These are phyloP conservation scores for Chaetoceros tenuissimus DNA, from an alignment of 108 stramenopile genomes.

Conservation along the genomic window DNA sequence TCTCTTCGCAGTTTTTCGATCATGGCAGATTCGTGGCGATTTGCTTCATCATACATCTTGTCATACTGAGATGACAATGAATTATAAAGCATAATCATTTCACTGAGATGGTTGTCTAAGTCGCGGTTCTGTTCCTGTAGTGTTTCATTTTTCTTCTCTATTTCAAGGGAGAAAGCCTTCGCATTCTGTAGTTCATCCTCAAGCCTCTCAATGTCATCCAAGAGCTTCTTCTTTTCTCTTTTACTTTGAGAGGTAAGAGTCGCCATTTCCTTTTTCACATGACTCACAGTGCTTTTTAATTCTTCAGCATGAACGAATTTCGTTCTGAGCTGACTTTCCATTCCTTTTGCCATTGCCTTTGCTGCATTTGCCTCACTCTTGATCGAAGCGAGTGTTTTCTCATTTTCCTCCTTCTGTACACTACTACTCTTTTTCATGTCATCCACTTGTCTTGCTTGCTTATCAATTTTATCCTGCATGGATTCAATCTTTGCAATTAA, in stretches of 20 bases:
- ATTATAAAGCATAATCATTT: conserved; percentile 34
- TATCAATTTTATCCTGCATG: conserved; percentile 17
- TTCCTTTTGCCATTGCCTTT: conserved; percentile 42
- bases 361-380: conserved; percentile 35
- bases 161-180: conserved; percentile 22
- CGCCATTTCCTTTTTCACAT: conserved; percentile 34
- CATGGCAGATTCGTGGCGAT: conserved; percentile 21
- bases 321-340: conserved; percentile 40
- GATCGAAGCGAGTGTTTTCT: conserved; percentile 28
- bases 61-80: conserved; percentile 41
- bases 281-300: conserved; percentile 28
- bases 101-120: conserved; percentile 29
- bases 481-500: conserved; percentile 21
- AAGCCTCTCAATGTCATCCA: conserved; percentile 26
- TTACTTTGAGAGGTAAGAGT: conserved; percentile 22
- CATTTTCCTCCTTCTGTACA: conserved; percentile 13
- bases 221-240: conserved; percentile 23
- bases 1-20: conserved; percentile 31
- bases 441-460: conserved; percentile 23
- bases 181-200: conserved; percentile 29
- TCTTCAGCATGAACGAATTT: conserved; percentile 44
- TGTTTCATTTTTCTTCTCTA: conserved; percentile 24
- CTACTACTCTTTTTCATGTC: conserved; percentile 16
- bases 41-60: conserved; percentile 28
- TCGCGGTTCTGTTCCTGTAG: conserved; percentile 27